Percentiles rank a stretch among this genome's conserved stretches.
Conservation (phyloP, 768 basidiomycete genomes). For the Mycena pura region DNA sequence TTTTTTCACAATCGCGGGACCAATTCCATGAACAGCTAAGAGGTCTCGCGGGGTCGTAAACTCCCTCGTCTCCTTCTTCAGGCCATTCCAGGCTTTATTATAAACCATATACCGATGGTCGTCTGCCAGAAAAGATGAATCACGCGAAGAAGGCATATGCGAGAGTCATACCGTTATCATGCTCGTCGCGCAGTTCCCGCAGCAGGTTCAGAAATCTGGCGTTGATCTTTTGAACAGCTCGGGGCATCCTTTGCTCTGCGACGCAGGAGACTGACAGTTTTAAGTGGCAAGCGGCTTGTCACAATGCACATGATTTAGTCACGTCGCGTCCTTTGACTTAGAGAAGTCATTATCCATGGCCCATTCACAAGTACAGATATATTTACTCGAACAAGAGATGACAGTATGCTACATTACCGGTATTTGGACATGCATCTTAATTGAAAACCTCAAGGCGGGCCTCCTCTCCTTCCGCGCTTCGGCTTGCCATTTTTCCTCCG, state of each 20-base stretch:
- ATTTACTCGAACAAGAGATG: constrained; percentile 8
- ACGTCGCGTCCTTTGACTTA: neutral
- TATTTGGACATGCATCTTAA: neutral
- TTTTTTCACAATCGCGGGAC: neutral
- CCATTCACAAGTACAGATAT: neutral
- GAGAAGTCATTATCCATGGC: too few species aligned
- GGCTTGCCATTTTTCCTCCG: constrained; percentile 20
- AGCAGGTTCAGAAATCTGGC: constrained; percentile 2
- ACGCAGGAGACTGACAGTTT: too few species aligned
- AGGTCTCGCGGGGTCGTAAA: constrained; percentile 2
- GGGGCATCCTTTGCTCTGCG: constrained; percentile 11
- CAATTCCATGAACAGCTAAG: neutral
- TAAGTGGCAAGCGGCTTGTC: too few species aligned
- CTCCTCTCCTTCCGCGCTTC: constrained; percentile 11
- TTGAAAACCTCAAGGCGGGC: constrained; percentile 1
- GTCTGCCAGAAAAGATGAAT: neutral
- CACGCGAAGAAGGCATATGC: too few species aligned
- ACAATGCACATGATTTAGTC: neutral
- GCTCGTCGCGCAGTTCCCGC: neutral
- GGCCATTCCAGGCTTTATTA: constrained; percentile 8
- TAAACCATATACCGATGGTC: neutral
- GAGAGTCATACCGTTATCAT: neutral
- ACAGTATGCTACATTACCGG: constrained; percentile 4
- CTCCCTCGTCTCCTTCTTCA: neutral
- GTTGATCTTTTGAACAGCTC: constrained; percentile 5